Base-by-base conservation (phyloP, 2,329 filamentous ascomycete species). In the Purpureocillium takamizusanense region DNA sequence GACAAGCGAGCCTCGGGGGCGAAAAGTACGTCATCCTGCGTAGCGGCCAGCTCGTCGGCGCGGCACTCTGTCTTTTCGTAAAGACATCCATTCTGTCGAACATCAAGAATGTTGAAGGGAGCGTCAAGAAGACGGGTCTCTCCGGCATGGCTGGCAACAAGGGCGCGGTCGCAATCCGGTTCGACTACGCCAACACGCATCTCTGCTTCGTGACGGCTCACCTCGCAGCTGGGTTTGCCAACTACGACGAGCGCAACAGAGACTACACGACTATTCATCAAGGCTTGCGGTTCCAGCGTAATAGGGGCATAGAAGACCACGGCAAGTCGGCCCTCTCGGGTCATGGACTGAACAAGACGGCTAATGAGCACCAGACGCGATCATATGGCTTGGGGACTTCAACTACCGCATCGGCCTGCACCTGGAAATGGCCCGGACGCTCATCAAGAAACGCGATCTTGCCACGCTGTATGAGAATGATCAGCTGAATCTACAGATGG, bases 91-190 rank as follows among this genome's bases (percentile, higher is more conserved):
- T 78, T 10, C 71, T 98, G 28, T 72, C 71, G 27, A 76, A 83
- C 44, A 92, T 98, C 61, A 97, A 95, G 59, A 95, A 97, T 55
- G 92, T 98, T 13, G 92, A 98, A 59, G 92, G 92, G 6, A 87
- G 82, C 49, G 80, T 95, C 42, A 98, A 95, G 66, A 98, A 95
- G 71, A 75, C 73, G 59, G 92, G 92, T 4, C 80, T 98, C 72
- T 95, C 89, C 17, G 92, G 92, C 6, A 95, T 98, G 72, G 90
- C 89, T 21, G 92, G 92, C 16, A 98, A 98, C 65, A 98, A 98
- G 65, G 92, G 92, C 14, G 92, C 92, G 1, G 94, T 95, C 36
- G 92, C 89, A 2, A 95, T 98, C 51, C 83, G 92, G 4, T 85
- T 98, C 61, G 90, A 97, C 46, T 95, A 87, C 53, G 89, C 86